Conservation (phyloP, 2,329 filamentous ascomycete genomes). For the Tolypocladium ovalisporum region DNA sequence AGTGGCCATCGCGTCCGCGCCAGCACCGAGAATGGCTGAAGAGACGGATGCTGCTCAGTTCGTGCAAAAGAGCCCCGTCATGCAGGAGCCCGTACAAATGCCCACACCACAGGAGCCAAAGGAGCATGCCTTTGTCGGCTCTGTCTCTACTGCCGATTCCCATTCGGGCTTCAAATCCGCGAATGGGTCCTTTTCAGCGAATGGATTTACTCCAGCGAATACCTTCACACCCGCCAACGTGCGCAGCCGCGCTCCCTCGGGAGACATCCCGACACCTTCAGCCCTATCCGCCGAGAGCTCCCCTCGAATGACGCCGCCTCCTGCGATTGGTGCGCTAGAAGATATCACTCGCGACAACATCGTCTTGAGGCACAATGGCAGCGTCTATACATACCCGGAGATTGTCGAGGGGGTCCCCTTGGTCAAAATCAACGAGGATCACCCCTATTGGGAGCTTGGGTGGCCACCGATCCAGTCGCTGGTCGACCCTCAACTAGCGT, state of each 20-base stretch:
- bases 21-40: not conserved
- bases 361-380: conserved; percentile 35
- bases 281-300: conserved; percentile 14
- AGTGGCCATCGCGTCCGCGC: not conserved
- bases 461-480: conserved; percentile 36
- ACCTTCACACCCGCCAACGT: conserved; percentile 21
- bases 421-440: conserved; percentile 34
- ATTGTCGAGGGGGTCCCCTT: conserved; percentile 43
- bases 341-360: conserved; percentile 35
- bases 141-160: not conserved
- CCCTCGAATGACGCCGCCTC: conserved; percentile 11
- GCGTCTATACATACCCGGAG: conserved; percentile 36
- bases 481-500: conserved; percentile 31
- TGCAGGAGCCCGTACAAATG: conserved; percentile 14
- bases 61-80: conserved; percentile 5
- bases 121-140: conserved; percentile 2
- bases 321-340: conserved; percentile 6
- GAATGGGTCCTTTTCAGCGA: not conserved
- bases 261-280: conserved; percentile 17
- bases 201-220: conserved; percentile 2
- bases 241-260: conserved; percentile 15
- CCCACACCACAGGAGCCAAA: conserved; percentile 15
- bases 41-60: conserved; percentile 1
- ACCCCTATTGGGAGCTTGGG: conserved; percentile 45
- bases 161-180: not conserved